phyloP scores from a whole-genome alignment of 192 early-diverging fungal genomes.

The Coemansia sp. region DNA sequence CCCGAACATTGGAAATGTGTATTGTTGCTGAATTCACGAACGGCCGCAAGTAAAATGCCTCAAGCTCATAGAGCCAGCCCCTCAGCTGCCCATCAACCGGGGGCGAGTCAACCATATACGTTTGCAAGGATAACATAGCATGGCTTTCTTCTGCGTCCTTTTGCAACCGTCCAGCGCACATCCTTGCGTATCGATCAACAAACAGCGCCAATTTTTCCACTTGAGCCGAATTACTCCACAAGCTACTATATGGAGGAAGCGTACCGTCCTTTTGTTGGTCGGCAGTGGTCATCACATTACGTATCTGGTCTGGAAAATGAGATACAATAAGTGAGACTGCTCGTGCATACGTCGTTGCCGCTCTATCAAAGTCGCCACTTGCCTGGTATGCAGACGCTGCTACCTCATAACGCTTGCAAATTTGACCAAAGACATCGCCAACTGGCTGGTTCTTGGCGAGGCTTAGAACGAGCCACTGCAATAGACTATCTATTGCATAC shows the following conservation, averaged over 20 bases:
- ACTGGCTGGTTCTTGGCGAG: neutral
- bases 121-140: slow-evolving; percentile 4
- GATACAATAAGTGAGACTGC: slow-evolving; percentile 25
- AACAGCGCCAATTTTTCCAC: slow-evolving; percentile 25
- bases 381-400: slow-evolving; percentile 40
- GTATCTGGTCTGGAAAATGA: neutral
- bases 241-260: slow-evolving; percentile 31
- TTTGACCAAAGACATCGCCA: slow-evolving; percentile 27
- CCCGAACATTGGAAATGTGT: slow-evolving; percentile 3
- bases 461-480: slow-evolving; percentile 16
- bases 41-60: slow-evolving; percentile 33
- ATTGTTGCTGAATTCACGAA: slow-evolving; percentile 9
- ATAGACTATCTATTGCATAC: slow-evolving; percentile 32
- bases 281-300: neutral
- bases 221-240: neutral
- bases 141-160: slow-evolving; percentile 14
- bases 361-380: slow-evolving; percentile 9
- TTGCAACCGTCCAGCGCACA: slow-evolving; percentile 34
- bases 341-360: slow-evolving; percentile 17
- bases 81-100: neutral
- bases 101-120: neutral
- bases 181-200: slow-evolving; percentile 43
- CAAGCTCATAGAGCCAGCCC: slow-evolving; percentile 46
- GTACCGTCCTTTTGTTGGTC: neutral
- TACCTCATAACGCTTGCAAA: slow-evolving; percentile 54